Base-by-base conservation (phyloP, 73 alveolate species). In the Durusdinium trenchii region DNA sequence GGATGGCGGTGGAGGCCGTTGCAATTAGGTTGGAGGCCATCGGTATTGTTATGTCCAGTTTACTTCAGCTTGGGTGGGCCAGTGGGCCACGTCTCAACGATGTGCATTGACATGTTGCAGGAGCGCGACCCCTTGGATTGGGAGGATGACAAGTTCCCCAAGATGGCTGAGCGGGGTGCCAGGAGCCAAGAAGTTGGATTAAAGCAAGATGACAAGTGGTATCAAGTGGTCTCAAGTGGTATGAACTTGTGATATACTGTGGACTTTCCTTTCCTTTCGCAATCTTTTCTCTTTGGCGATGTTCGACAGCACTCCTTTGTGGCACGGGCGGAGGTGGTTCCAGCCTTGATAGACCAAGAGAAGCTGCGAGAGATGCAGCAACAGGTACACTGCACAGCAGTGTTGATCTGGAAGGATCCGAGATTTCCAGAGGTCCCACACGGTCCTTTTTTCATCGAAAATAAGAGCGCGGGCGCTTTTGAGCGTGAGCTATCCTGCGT, bases 111-210 rank as follows among this genome's bases (percentile, higher is more conserved):
- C 69, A 57, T 10, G 79, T 6, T 40, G 32, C 86, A 91, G 98
- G 98, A 69, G 89, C 50, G 98, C 40, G 98, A 91, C 50, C 98
- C 98, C 90, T 23, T 91, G 90, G 98, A 91, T 76, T 91, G 98
- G 98, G 98, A 91, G 47, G 98, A 91, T 91, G 98, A 91, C 98
- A 91, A 91, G 76, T 91, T 91, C 36, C 98, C 98, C 38, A 91
- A 91, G 89, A 91, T 91, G 90, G 82, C 98, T 18, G 98, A 91
- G n/a, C 87, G 98, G 42, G 90, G 36, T 40, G 98, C 73, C n/a
- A 23, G 73, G 16, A 7, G 32, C 94, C 51, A 43, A 48, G 73
- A 9, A 6, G 26, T 52, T 6, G 79, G 12, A 16, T 64, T 28
- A 32, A 23, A 23, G 69, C 32, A 23, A 23, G 69, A 16, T 12